phyloP scores from a whole-genome alignment of 805 yeast genomes.

The Candida glaebosa region DNA sequence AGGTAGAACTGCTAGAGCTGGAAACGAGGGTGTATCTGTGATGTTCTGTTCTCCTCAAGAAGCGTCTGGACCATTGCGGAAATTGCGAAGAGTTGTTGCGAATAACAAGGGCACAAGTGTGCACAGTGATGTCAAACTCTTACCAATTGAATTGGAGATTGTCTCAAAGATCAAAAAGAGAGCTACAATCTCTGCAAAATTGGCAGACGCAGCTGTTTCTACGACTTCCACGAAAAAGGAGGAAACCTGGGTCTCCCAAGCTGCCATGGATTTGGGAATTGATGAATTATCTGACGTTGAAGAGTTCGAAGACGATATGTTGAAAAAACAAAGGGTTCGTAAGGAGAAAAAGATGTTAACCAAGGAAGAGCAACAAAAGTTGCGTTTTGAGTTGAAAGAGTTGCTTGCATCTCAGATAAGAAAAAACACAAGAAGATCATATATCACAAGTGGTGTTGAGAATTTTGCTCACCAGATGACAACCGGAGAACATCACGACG shows the following conservation, averaged over 20 bases:
- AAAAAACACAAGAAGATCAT: slow-evolving; percentile 63
- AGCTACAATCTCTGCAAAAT: slow-evolving; percentile 60
- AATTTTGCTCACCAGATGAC: slow-evolving; percentile 77
- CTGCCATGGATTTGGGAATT: slow-evolving; percentile 90
- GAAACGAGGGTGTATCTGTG: slow-evolving; percentile 89
- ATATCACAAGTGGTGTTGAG: slow-evolving; percentile 73
- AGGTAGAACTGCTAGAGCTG: slow-evolving; percentile 98
- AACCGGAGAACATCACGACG: slow-evolving; percentile 61
- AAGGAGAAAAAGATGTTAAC: slow-evolving; percentile 38
- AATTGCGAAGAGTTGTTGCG: slow-evolving; percentile 59
- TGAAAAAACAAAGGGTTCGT: slow-evolving; percentile 59
- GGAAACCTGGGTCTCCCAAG: slow-evolving; percentile 78
- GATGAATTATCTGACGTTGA: slow-evolving; percentile 67
- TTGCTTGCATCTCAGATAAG: slow-evolving; percentile 54
- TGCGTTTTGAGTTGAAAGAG: slow-evolving; percentile 51
- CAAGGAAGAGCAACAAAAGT: slow-evolving; percentile 44
- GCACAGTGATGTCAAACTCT: slow-evolving; percentile 53
- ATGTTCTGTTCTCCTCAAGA: slow-evolving; percentile 93
- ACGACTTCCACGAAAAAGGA: slow-evolving; percentile 62
- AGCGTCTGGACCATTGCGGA: slow-evolving; percentile 80
- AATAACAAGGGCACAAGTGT: slow-evolving; percentile 24
- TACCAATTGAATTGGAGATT: slow-evolving; percentile 76
- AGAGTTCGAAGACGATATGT: slow-evolving; percentile 57
- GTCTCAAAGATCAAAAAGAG: slow-evolving; percentile 69
- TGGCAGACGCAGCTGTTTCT: slow-evolving; percentile 70